Percentiles rank a stretch among this genome's conserved stretches.
phyloP scores from a whole-genome alignment of 805 yeast genomes.

The Nakazawaea holstii region DNA sequence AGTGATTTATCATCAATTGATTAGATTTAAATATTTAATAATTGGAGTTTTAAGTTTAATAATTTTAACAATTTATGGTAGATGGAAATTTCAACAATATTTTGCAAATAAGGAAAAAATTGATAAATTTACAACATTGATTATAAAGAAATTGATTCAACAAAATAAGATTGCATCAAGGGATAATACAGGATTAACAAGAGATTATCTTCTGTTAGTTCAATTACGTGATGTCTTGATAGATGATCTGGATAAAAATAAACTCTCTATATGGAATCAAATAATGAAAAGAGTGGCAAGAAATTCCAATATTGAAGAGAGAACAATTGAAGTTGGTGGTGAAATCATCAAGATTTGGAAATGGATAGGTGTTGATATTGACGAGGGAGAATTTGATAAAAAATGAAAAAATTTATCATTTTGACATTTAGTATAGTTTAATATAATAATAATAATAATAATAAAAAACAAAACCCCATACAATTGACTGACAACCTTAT shows the following conservation, averaged over 20 bases:
- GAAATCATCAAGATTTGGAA: constrained; percentile 87
- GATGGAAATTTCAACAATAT: constrained; percentile 30
- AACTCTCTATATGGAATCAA: constrained; percentile 51
- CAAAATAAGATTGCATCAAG: constrained; percentile 31
- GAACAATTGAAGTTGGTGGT: constrained; percentile 71
- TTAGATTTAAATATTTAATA: not conserved
- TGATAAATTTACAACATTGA: constrained; percentile 40
- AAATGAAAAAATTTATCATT: not conserved
- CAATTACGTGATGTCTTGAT: constrained; percentile 67
- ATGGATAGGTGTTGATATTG: constrained; percentile 45
- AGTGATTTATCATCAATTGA: constrained; percentile 33
- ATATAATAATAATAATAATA: not conserved
- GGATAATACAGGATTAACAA: constrained; percentile 30
- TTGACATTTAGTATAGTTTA: not conserved
- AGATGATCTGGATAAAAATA: constrained; percentile 32
- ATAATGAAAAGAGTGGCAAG: constrained; percentile 54
- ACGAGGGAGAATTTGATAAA: not conserved
- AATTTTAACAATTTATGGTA: constrained; percentile 6
- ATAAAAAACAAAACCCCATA: not conserved
- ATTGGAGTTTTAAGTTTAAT: not conserved
- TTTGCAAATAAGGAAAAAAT: constrained; percentile 35
- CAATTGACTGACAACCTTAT: no score
- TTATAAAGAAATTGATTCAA: constrained; percentile 43
- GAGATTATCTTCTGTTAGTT: constrained; percentile 55
- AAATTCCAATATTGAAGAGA: constrained; percentile 58